These are phyloP conservation scores for Cercospora sesami DNA, from an alignment of 2,329 filamentous ascomycete species.

Conservation along the genomic window DNA sequence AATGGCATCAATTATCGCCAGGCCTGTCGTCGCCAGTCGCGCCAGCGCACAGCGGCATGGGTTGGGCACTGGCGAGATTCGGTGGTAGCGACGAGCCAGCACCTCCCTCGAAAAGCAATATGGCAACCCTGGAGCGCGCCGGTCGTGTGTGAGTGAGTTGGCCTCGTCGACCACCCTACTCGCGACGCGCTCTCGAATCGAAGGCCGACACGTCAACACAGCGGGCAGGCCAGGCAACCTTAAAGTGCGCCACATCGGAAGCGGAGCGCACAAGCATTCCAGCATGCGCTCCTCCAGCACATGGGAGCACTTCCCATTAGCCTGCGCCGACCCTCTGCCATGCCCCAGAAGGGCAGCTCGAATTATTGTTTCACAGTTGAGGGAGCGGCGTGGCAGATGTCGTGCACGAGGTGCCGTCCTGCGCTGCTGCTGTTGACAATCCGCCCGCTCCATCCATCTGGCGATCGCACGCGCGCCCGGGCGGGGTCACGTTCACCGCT, in stretches of 20 bases:
- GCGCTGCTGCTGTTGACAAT: conserved; percentile 6
- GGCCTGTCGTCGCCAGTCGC: conserved; percentile 1
- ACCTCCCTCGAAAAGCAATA: conserved; percentile 18
- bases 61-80: not conserved
- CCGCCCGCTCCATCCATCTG: conserved; percentile 7
- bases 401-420: conserved; percentile 23
- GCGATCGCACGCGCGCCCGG: conserved; percentile 13
- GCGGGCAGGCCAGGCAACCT: conserved; percentile 35
- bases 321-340: conserved; percentile 15
- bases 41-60: conserved; percentile 12
- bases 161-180: conserved; percentile 21
- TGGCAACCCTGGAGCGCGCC: conserved; percentile 4
- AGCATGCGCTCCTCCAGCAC: conserved; percentile 18
- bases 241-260: conserved; percentile 25
- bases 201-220: conserved; percentile 32
- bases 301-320: conserved; percentile 20
- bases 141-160: conserved; percentile 15
- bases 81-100: conserved; percentile 11
- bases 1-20: conserved; percentile 2
- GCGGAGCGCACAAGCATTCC: conserved; percentile 24
- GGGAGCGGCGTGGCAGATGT: conserved; percentile 14
- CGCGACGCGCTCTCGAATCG: conserved; percentile 32
- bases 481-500: conserved; percentile 25
- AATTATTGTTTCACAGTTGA: conserved; percentile 18
- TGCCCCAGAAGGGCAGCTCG: conserved; percentile 22